Base-by-base conservation (phyloP, 2,329 filamentous ascomycete species). In the Colletotrichum musicola region DNA sequence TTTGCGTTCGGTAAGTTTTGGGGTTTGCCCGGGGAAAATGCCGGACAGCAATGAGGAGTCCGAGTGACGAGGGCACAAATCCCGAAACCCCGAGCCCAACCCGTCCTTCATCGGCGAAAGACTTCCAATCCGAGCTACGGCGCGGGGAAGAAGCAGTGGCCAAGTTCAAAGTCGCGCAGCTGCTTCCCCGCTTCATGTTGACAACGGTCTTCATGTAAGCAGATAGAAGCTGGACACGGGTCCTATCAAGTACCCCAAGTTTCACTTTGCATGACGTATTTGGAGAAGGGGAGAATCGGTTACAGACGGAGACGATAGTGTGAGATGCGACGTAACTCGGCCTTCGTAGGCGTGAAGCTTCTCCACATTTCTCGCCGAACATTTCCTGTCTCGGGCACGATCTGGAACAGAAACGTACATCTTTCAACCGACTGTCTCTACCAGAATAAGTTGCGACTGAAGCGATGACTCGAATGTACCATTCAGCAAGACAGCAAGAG, bases 381-480 rank as follows among this genome's bases (percentile, higher is more conserved):
- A 55, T 49, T 61, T 25, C 63, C 49, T 7, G 20, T 61, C 40
- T 42, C 18, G 57, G 54, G n/a, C 40, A 14, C 3, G 14, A 59
- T 40, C 18, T 47, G 20, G 47, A 25, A 53, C 40, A 42, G 40
- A 42, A 42, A 14, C 16, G 40, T 14, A 16, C 14, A 5, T 10
- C 14, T 5, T 14, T 14, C 4, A 2, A n/a, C 40, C 13, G 40
- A n/a, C 6, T 42, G 40, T 42, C 40, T 42, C 40, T 5, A 13
- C 12, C 12, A 13, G 2, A 14, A 6, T 18, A 27, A 22, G 6
- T 20, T 42, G 35, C 53, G 40, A 25, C 63, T 62, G 75, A 76
- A 35, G 76, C 74, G 44, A 72, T 74, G 54, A 76, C 76, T 42
- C 1, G 35, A 6, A 40, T 14, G 53, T 20, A 35, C 25, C 12